Evolutionary conservation across 1,284 basidiomycete species (phyloP), one percentile per base, ranked within the genome.

Genomic region (Stygiomarasmius scandens): DNA sequence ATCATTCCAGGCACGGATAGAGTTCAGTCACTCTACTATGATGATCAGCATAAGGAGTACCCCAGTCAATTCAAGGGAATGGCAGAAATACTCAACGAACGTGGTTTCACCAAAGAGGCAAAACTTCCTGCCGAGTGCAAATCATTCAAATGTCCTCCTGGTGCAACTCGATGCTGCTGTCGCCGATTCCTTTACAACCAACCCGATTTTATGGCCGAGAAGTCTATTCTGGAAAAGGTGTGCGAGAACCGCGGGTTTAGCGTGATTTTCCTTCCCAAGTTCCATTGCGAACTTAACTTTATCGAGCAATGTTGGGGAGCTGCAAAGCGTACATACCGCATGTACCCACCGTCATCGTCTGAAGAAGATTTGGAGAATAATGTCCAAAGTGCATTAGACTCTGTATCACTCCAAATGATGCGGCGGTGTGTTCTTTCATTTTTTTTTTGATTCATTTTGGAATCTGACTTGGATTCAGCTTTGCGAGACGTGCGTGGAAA

Each of bases 241-340:
- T 60, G 64, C 22, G 36, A 60, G 23, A 48, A 49, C 2, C 41
- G 62, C 29, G 59, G 61, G 2, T 54, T 60, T 36, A 1, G 36
- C 1, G 60, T 56, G 6, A 19, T 61, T 3, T 60, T 65, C 50
- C 49, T 58, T 51, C 68, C 64, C 11, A 64, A 65, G 36, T 66
- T 63, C 46, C 66, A 67, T 29, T 67, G 63, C 53, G 61, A 71
- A 54, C 61, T 69, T 9, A 71, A 71, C 47, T 64, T 66, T 24
- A 70, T 70, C 45, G 68, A 69, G 32, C 68, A 68, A 48, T 66
- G 58, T 51, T 70, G 66, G 67, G 67, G 67, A 0, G 45, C 61
- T 48, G 59, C 67, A 29, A 69, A 69, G 47, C 14, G 56, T 11
- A n/a, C 47, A 1, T 66, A 66, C 52, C 55, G 64, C 6, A 16